phyloP scores from a whole-genome alignment of 1,139 yeast species.

The Blastobotrys ciferrii region DNA sequence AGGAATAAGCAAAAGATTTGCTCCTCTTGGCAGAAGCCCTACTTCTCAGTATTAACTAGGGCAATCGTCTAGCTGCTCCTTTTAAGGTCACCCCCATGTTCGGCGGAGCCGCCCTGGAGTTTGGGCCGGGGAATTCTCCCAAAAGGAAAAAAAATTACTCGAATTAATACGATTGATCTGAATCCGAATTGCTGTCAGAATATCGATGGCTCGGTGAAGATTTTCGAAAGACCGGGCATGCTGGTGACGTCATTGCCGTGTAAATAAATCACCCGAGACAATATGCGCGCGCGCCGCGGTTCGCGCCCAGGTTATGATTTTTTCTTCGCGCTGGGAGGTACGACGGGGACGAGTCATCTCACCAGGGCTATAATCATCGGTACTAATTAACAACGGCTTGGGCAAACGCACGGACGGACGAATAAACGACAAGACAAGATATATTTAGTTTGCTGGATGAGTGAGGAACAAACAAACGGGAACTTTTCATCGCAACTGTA shows the following conservation, averaged over 20 bases:
- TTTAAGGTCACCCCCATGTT: no score
- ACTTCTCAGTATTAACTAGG: no score
- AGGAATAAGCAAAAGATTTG: no score
- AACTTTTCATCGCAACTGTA: conserved; percentile 27
- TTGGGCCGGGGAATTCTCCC: no score
- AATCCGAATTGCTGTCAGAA: no score
- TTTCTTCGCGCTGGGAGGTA: not conserved
- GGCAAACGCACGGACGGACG: not conserved
- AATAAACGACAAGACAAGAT: not conserved
- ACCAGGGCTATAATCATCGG: not conserved
- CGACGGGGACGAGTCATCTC: not conserved
- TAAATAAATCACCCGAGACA: not conserved
- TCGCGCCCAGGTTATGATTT: not conserved
- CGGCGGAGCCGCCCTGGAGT: no score
- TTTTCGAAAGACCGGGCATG: no score
- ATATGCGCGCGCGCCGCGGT: not conserved
- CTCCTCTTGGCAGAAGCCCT: no score
- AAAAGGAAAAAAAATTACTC: no score
- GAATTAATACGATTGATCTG: no score
- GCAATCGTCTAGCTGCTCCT: no score
- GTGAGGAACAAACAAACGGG: not conserved
- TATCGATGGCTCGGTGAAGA: no score
- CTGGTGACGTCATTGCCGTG: not conserved
- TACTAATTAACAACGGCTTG: not conserved
- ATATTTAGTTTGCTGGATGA: not conserved